Conservation (phyloP, 192 early-diverging fungal genomes). For the Haplosporangium gracile region DNA sequence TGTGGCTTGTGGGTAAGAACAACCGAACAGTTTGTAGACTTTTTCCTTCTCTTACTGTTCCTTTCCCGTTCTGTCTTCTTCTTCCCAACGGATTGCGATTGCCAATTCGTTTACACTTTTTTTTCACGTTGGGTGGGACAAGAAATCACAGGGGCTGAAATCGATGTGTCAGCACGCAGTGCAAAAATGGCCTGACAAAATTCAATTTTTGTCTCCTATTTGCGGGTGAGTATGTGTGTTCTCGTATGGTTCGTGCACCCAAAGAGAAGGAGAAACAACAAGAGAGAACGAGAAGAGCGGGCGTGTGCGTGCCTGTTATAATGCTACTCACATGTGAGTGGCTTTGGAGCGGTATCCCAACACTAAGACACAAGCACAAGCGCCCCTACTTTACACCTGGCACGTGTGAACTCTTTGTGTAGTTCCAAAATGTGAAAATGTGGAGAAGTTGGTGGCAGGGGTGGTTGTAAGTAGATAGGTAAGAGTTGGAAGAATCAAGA, state of each 20-base stretch:
- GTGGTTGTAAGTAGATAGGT: neutral
- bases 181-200: neutral
- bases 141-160: neutral
- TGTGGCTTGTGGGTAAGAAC: neutral
- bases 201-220: neutral
- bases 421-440: neutral
- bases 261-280: neutral
- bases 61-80: neutral
- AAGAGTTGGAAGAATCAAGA: neutral
- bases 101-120: neutral
- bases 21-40: neutral
- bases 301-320: neutral
- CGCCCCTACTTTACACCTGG: neutral
- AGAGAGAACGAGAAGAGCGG: neutral
- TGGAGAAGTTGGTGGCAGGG: neutral
- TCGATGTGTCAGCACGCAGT: neutral
- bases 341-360: neutral
- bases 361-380: neutral
- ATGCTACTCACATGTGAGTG: constrained; percentile 8
- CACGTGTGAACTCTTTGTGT: neutral
- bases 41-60: neutral
- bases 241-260: neutral
- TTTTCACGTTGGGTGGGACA: constrained; percentile 6
- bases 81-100: neutral
- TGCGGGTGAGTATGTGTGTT: neutral